Evolutionary conservation across 1,284 basidiomycete species (phyloP).

Genomic region (Pseudozyma thailandica): DNA sequence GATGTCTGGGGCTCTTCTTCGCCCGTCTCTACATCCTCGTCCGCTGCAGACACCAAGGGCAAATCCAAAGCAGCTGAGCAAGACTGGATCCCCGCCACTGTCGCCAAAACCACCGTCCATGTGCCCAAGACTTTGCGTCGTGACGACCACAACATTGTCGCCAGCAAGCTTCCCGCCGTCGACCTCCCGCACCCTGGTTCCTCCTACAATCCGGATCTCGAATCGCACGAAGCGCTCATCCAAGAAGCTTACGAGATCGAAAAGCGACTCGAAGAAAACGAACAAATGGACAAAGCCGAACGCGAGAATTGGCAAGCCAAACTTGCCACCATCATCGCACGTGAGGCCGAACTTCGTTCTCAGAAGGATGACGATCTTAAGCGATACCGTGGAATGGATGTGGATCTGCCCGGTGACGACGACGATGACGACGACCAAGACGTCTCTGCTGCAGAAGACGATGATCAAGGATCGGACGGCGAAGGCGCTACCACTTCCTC

Average conservation of each 20-base stretch:
- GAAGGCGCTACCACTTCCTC: not conserved
- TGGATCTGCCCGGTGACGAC: constrained; percentile 29
- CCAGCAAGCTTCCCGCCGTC: constrained; percentile 73
- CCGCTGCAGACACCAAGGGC: constrained; percentile 17
- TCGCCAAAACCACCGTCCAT: constrained; percentile 20
- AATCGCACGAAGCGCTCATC: constrained; percentile 81
- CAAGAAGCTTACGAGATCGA: constrained; percentile 78
- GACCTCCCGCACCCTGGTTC: constrained; percentile 82
- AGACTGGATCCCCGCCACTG: constrained; percentile 19
- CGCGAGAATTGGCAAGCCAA: constrained; percentile 26
- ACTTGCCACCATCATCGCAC: constrained; percentile 32
- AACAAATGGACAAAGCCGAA: constrained; percentile 66
- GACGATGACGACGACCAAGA: constrained; percentile 19
- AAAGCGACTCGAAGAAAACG: constrained; percentile 73
- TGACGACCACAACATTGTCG: constrained; percentile 32
- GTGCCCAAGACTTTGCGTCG: constrained; percentile 34
- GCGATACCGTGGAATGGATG: constrained; percentile 45
- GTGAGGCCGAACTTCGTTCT: constrained; percentile 27
- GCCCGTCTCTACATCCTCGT: not conserved
- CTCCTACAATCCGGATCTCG: constrained; percentile 90
- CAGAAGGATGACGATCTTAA: constrained; percentile 27
- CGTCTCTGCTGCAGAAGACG: not conserved
- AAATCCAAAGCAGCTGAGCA: constrained; percentile 21
- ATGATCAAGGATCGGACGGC: constrained; percentile 15
- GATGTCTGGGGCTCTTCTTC: constrained; percentile 36